A percentile compares a stretch with the other conserved stretches of the same genome.
Evolutionary conservation across 805 yeast genomes (phyloP).

Genomic region (Kuraishia capsulata): DNA sequence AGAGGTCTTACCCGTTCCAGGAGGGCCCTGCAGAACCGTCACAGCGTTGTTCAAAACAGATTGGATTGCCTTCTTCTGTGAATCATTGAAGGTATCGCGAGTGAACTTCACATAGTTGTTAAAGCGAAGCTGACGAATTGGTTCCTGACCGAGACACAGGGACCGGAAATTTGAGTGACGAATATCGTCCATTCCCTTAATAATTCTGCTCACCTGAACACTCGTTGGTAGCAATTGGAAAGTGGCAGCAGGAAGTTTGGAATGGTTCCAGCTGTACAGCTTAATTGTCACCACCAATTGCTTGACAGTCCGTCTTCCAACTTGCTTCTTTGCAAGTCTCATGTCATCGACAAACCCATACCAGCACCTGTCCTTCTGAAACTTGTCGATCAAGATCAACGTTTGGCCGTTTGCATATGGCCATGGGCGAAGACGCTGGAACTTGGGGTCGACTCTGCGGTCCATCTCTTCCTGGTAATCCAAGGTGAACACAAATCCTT

Average conservation of each 20-base stretch:
- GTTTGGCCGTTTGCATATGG: constrained; percentile 56
- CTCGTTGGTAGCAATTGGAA: constrained; percentile 49
- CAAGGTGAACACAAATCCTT: constrained; percentile 32
- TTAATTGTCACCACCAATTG: constrained; percentile 33
- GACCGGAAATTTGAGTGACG: constrained; percentile 40
- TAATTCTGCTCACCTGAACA: constrained; percentile 51
- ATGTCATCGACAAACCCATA: constrained; percentile 44
- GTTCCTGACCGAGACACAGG: constrained; percentile 18
- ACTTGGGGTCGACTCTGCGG: constrained; percentile 38
- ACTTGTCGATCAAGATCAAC: constrained; percentile 36
- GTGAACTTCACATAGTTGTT: constrained; percentile 43
- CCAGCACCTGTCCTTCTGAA: constrained; percentile 48
- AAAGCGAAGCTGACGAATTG: constrained; percentile 33
- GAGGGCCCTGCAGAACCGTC: constrained; percentile 80
- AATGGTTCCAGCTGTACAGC: constrained; percentile 47
- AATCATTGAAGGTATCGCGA: constrained; percentile 41
- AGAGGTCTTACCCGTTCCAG: constrained; percentile 90
- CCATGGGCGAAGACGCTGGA: constrained; percentile 42
- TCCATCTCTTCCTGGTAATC: constrained; percentile 38
- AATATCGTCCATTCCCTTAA: constrained; percentile 57
- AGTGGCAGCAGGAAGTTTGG: constrained; percentile 13
- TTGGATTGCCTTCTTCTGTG: constrained; percentile 48
- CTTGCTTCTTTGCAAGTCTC: constrained; percentile 4
- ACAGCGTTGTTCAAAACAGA: constrained; percentile 41
- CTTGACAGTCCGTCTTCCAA: constrained; percentile 18